Conservation (phyloP, 2,329 filamentous ascomycete species). For the Gnomoniopsis smithogilvyi region DNA sequence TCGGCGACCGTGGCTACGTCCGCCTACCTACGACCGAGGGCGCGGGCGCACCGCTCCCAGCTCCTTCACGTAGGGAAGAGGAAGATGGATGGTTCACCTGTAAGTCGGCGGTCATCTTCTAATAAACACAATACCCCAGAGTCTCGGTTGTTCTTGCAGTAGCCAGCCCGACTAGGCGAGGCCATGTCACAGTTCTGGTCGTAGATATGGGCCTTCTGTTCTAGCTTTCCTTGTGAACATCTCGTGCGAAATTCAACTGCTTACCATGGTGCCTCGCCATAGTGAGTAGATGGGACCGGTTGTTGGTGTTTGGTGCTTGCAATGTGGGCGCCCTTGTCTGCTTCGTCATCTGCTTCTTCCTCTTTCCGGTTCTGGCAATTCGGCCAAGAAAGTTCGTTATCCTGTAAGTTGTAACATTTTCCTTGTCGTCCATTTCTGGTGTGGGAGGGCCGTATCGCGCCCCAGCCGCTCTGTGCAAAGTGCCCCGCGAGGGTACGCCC, state of each 20-base stretch:
- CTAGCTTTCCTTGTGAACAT: background rate
- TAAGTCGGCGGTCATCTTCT: conserved; percentile 55
- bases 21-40: conserved; percentile 82
- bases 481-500: conserved; percentile 5
- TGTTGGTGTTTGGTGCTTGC: conserved; percentile 88
- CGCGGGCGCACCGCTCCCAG: conserved; percentile 80
- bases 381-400: conserved; percentile 93
- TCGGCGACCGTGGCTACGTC: conserved; percentile 82
- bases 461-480: background rate
- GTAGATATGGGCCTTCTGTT: conserved; percentile 27
- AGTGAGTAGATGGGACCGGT: conserved; percentile 97
- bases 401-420: conserved; percentile 66
- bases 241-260: conserved; percentile 19
- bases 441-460: conserved; percentile 1
- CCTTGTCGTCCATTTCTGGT: conserved; percentile 16
- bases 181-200: conserved; percentile 40
- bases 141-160: conserved; percentile 37
- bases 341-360: conserved; percentile 88
- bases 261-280: conserved; percentile 24
- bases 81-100: conserved; percentile 93
- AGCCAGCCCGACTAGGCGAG: conserved; percentile 28
- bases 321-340: conserved; percentile 86
- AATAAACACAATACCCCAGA: conserved; percentile 24
- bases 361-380: conserved; percentile 79
- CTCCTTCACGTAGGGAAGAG: conserved; percentile 80